Conservation (phyloP, 1,284 basidiomycete genomes). For the Ganoderma resinaceum region DNA sequence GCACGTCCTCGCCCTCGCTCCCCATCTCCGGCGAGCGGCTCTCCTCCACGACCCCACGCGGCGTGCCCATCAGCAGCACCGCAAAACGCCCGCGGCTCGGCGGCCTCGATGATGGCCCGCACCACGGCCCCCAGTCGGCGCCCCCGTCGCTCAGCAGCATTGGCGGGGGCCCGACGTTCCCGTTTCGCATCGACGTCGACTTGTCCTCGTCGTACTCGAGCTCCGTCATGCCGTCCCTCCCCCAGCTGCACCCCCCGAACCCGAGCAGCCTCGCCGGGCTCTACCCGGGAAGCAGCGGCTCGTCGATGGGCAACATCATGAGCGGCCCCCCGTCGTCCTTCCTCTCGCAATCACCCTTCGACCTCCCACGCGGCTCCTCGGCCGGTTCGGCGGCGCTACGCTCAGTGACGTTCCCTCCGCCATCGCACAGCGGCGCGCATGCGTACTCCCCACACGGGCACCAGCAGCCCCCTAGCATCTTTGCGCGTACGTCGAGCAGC, state of each 20-base stretch:
- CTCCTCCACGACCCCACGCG: conserved; percentile 27
- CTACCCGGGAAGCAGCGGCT: conserved; percentile 9
- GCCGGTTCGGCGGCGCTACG: conserved; percentile 27
- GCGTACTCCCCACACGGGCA: conserved; percentile 30
- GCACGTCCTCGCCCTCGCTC: conserved; percentile 35
- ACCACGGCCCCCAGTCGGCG: conserved; percentile 29
- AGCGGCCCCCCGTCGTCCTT: conserved; percentile 21
- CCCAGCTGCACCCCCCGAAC: conserved; percentile 33
- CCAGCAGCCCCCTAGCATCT: conserved; percentile 25
- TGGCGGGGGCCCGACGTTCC: conserved; percentile 31
- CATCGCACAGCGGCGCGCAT: conserved; percentile 7
- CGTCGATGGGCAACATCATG: conserved; percentile 23
- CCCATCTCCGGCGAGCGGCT: conserved; percentile 43
- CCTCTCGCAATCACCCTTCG: conserved; percentile 29
- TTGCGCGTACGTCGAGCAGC: conserved; percentile 17
- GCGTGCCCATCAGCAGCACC: conserved; percentile 31
- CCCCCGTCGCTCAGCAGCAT: conserved; percentile 21
- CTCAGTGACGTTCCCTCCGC: conserved; percentile 31
- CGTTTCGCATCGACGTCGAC: conserved; percentile 41
- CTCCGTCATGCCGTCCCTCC: conserved; percentile 25
- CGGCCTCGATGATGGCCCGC: conserved; percentile 27
- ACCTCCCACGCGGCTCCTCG: conserved; percentile 21
- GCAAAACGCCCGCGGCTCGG: conserved; percentile 36
- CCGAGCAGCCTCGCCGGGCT: conserved; percentile 30
- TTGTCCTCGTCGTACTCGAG: conserved; percentile 27